Evolutionary conservation across 1,284 basidiomycete species (phyloP).

Genomic region (Ganoderma multipileum): DNA sequence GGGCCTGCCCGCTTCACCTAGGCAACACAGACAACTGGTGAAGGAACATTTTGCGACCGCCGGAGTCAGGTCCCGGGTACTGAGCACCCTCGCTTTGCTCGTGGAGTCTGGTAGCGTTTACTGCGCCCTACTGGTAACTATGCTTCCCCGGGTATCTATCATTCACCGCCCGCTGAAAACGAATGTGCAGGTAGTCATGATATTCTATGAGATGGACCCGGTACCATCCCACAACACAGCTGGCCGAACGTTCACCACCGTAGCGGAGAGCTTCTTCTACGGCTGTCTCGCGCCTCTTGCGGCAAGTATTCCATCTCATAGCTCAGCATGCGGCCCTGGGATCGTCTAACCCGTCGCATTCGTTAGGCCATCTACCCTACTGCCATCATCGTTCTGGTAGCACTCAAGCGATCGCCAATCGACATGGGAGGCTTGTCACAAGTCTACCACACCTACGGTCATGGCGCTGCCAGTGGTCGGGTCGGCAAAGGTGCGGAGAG

Average conservation of each 20-base stretch:
- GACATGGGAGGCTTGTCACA: not conserved
- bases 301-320: no score
- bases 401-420: not conserved
- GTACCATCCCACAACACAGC: no score
- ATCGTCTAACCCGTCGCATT: not conserved
- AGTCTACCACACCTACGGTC: not conserved
- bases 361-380: constrained; percentile 4
- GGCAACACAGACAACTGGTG: not conserved
- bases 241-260: no score
- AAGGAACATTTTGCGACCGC: not conserved
- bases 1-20: no score
- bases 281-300: no score
- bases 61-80: not conserved
- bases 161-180: not conserved
- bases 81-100: not conserved
- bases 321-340: no score
- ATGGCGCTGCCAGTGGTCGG: not conserved
- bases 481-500: not conserved
- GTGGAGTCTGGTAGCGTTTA: not conserved
- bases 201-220: not conserved
- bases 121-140: not conserved
- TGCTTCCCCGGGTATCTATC: not conserved
- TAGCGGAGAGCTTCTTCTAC: no score
- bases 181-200: not conserved
- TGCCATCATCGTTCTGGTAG: constrained; percentile 3